phyloP scores from a whole-genome alignment of 2,329 filamentous ascomycete species.

The Cytospora paraplurivora region DNA sequence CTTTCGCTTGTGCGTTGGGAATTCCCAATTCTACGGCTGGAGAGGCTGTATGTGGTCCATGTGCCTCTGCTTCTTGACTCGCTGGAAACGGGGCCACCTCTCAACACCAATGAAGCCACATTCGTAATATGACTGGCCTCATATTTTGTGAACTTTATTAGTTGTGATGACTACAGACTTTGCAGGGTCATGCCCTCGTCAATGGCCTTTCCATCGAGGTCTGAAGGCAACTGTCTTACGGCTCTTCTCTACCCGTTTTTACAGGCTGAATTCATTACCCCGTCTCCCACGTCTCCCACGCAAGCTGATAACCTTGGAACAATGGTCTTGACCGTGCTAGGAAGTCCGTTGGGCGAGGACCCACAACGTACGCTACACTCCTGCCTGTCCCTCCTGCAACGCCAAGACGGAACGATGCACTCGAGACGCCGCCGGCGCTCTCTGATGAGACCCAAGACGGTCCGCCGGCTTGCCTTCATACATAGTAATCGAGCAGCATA shows the following conservation, averaged over 20 bases:
- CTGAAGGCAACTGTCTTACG: too few relatives aligned
- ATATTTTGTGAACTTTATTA: background rate
- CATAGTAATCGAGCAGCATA: slow-evolving; percentile 14
- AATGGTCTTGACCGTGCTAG: background rate
- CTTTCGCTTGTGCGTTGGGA: too few relatives aligned
- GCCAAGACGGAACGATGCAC: background rate
- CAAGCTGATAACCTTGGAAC: background rate
- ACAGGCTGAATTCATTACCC: too few relatives aligned
- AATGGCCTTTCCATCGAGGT: too few relatives aligned
- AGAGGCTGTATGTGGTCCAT: background rate
- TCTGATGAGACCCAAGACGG: slow-evolving; percentile 14
- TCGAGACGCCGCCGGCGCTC: slow-evolving; percentile 11
- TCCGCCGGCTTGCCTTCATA: slow-evolving; percentile 8
- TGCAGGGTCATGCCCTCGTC: background rate
- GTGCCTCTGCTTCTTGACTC: background rate
- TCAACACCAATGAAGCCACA: background rate
- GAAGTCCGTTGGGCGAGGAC: background rate
- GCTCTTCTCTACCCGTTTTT: too few relatives aligned
- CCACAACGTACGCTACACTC: background rate
- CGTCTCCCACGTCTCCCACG: background rate
- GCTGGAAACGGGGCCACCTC: background rate
- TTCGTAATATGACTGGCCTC: background rate
- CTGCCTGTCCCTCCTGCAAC: background rate
- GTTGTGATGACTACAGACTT: background rate
- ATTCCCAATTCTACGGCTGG: background rate